Base-by-base conservation (phyloP, 768 basidiomycete species). In the Termitomyces eurrhizus region DNA sequence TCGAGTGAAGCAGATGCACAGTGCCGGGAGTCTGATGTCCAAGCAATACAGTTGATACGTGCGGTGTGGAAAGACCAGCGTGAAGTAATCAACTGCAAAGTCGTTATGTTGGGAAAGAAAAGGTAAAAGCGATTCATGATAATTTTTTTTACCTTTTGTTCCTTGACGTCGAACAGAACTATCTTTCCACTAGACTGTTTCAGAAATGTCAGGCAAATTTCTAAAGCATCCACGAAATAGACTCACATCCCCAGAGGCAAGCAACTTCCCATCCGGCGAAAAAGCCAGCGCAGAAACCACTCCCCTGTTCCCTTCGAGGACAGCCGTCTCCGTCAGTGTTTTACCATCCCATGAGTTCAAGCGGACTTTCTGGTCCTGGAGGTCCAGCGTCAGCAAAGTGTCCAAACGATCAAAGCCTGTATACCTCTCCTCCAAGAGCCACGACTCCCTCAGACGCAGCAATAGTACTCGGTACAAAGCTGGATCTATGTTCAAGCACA, bases 1-100 rank as follows among this genome's bases (percentile, higher is more conserved):
- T 98, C 96, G n/a, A 96, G 80, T 21, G 93, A 92, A 12, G 89
- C 94, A 4, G 93, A 94, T 12, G 87, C 95, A 63, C 90, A 83
- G 68, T 95, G 86, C 62, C 80, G 79, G 7, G 87, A 86, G 68
- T 91, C 87, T 7, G 83, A 65, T 7, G 90, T 86, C 86, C 90
- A 95, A 1, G 84, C 76, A 18, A 98, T 79, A 11, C 91, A 85
- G 65, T 88, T 83, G 62, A 98, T 83, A 33, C 92, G 87, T 0
- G 86, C 92, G 9, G 87, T 80, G 75, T 98, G 96, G 77, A 88
- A 85, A 8, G 90, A 83, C 96, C 96, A 98, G 58, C 86, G 85
- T 3, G 86, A 80, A 42, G 88, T 89, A 61, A 89, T 76, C 64
- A 82, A 65, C 89, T 91, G 67, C 14, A 49, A 8, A 37, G 59